Evolutionary conservation across 2,329 filamentous ascomycete species (phyloP).

Genomic region (Magnaporthiopsis rhizophila): DNA sequence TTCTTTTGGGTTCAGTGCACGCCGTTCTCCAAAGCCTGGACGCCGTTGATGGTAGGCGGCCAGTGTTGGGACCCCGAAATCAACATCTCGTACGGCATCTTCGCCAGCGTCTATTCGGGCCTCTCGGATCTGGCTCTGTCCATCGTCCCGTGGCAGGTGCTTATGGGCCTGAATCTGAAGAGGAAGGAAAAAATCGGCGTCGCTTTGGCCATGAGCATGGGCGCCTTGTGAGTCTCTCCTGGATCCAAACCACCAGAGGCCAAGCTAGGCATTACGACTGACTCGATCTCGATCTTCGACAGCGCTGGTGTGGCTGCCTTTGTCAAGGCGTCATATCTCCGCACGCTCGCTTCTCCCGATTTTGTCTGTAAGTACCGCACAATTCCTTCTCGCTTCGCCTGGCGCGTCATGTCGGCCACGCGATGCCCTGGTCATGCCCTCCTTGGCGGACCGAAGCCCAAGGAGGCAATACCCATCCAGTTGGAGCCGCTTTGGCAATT

Average conservation of each 20-base stretch:
- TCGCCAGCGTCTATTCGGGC: neutral
- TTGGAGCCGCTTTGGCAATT: neutral
- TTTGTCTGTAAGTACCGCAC: conserved; percentile 12
- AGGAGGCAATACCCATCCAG: conserved; percentile 14
- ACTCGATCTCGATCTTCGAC: neutral
- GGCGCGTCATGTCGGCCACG: too few species aligned
- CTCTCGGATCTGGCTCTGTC: conserved; percentile 17
- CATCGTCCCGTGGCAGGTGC: conserved; percentile 28
- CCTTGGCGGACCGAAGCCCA: neutral
- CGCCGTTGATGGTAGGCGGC: conserved; percentile 13
- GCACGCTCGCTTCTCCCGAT: neutral
- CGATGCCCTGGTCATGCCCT: neutral
- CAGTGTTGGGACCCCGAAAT: conserved; percentile 15
- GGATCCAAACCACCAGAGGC: too few species aligned
- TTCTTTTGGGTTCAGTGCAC: conserved; percentile 19
- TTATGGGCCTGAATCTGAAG: conserved; percentile 14
- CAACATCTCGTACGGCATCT: conserved; percentile 9
- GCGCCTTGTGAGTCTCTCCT: conserved; percentile 9
- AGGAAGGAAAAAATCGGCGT: conserved; percentile 28
- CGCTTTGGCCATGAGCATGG: conserved; percentile 26
- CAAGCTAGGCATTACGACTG: neutral
- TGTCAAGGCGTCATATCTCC: neutral
- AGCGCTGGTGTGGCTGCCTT: neutral
- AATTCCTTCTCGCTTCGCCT: neutral
- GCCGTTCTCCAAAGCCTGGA: conserved; percentile 18